phyloP scores from a whole-genome alignment of 1,284 basidiomycete genomes.

The Malassezia equina region DNA sequence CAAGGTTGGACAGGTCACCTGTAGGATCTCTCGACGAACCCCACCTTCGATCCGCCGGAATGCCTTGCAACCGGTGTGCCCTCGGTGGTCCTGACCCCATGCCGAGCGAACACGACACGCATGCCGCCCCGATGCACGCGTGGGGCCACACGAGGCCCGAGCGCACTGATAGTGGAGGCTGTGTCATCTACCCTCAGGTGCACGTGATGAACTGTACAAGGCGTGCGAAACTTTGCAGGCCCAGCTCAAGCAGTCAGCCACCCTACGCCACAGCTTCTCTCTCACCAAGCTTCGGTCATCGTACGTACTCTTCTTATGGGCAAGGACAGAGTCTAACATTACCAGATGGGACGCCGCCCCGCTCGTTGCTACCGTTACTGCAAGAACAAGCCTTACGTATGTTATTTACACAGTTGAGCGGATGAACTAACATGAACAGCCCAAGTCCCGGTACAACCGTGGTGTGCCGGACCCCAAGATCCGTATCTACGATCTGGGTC shows the following conservation, averaged over 20 bases:
- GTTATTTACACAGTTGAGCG: slow-evolving; percentile 14
- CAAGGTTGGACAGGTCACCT: not conserved
- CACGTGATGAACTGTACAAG: slow-evolving; percentile 9
- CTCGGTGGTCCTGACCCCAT: not conserved
- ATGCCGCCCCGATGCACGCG: not conserved
- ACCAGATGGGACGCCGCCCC: slow-evolving; percentile 19
- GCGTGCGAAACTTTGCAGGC: slow-evolving; percentile 1
- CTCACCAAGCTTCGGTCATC: slow-evolving; percentile 2
- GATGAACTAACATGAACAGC: slow-evolving; percentile 16
- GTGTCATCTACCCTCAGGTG: not conserved
- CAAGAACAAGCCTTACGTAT: slow-evolving; percentile 43
- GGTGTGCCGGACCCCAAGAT: slow-evolving; percentile 54
- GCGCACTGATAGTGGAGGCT: not conserved
- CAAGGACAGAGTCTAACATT: slow-evolving; percentile 1
- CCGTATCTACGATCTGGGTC: slow-evolving; percentile 64
- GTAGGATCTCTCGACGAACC: not conserved
- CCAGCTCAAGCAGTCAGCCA: not conserved
- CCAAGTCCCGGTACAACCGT: slow-evolving; percentile 71
- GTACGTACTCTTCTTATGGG: slow-evolving; percentile 3
- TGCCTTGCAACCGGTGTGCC: not conserved
- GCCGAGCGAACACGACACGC: not conserved
- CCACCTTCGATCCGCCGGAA: not conserved
- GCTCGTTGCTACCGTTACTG: slow-evolving; percentile 48
- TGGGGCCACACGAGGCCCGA: slow-evolving; percentile 2
- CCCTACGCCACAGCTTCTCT: not conserved